These are phyloP conservation scores for Lathyrus tuberosus DNA, from an alignment of 306 rosid species.

Conservation along the genomic window DNA sequence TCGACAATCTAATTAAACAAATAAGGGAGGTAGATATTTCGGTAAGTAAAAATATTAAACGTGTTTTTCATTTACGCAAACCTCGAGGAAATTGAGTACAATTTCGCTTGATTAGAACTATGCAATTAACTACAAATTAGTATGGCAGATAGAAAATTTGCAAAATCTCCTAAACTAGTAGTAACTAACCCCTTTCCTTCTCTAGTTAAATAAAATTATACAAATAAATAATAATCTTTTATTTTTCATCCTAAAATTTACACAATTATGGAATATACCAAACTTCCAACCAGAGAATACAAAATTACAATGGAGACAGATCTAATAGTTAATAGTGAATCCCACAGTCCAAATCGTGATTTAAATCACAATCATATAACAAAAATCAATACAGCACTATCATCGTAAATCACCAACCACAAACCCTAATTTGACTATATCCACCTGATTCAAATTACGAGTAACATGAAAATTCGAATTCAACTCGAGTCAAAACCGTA, in stretches of 20 bases:
- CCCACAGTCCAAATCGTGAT: not conserved
- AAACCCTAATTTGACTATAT: slow-evolving; percentile 38
- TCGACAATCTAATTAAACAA: not conserved
- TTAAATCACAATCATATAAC: not conserved
- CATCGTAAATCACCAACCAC: not conserved
- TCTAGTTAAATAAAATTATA: not conserved
- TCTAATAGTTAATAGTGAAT: slow-evolving; percentile 4
- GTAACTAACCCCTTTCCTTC: not conserved
- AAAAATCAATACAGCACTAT: not conserved
- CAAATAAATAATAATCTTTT: not conserved
- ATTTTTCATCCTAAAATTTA: not conserved
- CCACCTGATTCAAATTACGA: not conserved
- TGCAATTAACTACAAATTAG: slow-evolving; percentile 14
- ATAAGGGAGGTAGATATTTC: not conserved
- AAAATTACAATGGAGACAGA: slow-evolving; percentile 5
- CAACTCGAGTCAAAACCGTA: not conserved
- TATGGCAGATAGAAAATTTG: slow-evolving; percentile 13
- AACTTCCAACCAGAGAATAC: not conserved
- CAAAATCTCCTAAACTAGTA: not conserved
- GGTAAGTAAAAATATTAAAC: not conserved
- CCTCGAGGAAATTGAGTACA: not conserved
- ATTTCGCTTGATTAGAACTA: not conserved
- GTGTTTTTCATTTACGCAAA: not conserved
- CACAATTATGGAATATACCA: slow-evolving; percentile 7
- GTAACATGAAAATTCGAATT: not conserved